Conservation (phyloP, 2,329 filamentous ascomycete genomes). For the Sporothrix inflata region DNA sequence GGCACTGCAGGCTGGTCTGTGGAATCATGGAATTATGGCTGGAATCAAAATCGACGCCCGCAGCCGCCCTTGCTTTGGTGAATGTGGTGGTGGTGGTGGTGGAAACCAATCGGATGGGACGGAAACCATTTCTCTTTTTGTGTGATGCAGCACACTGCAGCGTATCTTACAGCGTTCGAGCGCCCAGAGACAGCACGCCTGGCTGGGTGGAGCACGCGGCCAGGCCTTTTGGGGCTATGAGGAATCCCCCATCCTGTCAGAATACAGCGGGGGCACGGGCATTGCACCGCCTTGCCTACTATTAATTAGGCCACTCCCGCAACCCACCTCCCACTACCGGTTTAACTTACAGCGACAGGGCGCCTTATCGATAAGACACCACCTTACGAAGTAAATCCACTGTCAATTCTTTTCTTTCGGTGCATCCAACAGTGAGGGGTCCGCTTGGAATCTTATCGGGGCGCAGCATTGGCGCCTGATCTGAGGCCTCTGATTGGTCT, state of each 20-base stretch:
- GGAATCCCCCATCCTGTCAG: neutral
- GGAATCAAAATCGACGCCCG: slow-evolving; percentile 9
- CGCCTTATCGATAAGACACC: slow-evolving; percentile 21
- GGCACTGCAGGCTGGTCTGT: slow-evolving; percentile 3
- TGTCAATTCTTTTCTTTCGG: neutral
- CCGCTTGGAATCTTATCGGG: slow-evolving; percentile 19
- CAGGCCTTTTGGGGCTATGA: neutral
- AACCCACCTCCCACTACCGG: slow-evolving; percentile 4
- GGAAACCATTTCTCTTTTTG: neutral
- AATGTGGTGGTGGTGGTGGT: neutral
- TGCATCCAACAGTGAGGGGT: neutral
- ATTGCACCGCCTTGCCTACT: neutral
- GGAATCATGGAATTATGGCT: slow-evolving; percentile 6
- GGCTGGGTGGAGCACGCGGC: neutral
- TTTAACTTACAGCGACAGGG: neutral
- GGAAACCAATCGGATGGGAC: slow-evolving; percentile 23
- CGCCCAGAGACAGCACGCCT: neutral
- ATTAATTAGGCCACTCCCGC: slow-evolving; percentile 4
- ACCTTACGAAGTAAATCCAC: too few relatives aligned
- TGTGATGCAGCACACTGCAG: neutral
- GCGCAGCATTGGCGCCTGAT: neutral
- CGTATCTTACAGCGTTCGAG: neutral
- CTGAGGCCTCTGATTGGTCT: neutral
- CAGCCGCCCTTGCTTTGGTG: neutral
- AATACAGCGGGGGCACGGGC: neutral